Evolutionary conservation across 176 grass and related monocot species (phyloP).

Genomic region (Areca catechu): DNA sequence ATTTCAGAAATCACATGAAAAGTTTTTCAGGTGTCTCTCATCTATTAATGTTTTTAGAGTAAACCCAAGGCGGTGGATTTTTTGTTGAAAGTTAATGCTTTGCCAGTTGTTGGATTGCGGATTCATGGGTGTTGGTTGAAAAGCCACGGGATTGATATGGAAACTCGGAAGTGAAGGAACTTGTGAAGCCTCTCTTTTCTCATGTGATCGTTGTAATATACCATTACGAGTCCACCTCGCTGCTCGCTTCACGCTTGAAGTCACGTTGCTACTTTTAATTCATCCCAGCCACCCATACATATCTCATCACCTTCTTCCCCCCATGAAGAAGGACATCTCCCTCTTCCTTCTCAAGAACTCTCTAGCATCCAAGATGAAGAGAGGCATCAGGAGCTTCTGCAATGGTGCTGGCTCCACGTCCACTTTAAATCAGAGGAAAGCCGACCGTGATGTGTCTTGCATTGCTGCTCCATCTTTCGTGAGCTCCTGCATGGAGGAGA

Average conservation of each 20-base stretch:
- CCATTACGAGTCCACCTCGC: slow-evolving; percentile 22
- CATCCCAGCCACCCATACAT: slow-evolving; percentile 1
- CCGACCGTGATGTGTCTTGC: slow-evolving; percentile 22
- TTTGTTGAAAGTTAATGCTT: neutral
- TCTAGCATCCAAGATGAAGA: slow-evolving; percentile 33
- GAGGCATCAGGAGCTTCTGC: slow-evolving; percentile 60
- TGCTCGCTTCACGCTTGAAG: slow-evolving; percentile 38
- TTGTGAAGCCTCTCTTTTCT: slow-evolving; percentile 14
- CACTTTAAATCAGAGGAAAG: slow-evolving; percentile 39
- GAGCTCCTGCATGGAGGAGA: slow-evolving; percentile 41
- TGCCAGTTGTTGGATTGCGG: neutral
- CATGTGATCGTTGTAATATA: slow-evolving; percentile 46
- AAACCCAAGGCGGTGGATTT: too few species aligned
- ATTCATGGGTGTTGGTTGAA: neutral
- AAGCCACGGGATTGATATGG: neutral
- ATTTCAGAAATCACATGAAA: too few species aligned
- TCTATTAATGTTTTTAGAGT: too few species aligned
- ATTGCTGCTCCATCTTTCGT: slow-evolving; percentile 26
- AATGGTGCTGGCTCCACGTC: slow-evolving; percentile 59
- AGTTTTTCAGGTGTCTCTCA: too few species aligned
- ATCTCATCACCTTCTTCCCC: neutral
- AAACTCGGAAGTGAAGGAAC: neutral
- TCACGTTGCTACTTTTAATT: slow-evolving; percentile 22
- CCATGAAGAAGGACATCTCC: slow-evolving; percentile 34
- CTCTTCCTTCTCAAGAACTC: slow-evolving; percentile 33